These are phyloP conservation scores for Malus domestica DNA, from an alignment of 306 rosid species.

Conservation along the genomic window DNA sequence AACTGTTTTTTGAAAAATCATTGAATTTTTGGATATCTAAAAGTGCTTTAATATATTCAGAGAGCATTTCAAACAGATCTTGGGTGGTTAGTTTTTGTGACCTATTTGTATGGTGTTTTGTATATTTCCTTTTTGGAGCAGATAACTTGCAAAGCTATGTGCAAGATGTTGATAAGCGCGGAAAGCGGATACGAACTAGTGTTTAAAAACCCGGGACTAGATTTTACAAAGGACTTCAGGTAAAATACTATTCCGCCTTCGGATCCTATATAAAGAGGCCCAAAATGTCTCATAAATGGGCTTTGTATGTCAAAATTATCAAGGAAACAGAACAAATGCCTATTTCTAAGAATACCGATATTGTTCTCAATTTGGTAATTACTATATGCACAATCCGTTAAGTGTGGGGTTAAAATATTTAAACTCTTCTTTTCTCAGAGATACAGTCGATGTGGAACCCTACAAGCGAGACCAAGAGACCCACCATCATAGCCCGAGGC, in stretches of 20 bases:
- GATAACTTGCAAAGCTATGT: slow-evolving; percentile 78
- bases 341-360: too few relatives aligned
- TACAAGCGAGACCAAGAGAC: too few relatives aligned
- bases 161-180: slow-evolving; percentile 65
- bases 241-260: not conserved
- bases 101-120: not conserved
- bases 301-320: not conserved
- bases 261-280: not conserved
- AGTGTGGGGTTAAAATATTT: too few relatives aligned
- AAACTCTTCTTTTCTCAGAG: too few relatives aligned
- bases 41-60: not conserved
- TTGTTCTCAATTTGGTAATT: too few relatives aligned
- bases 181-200: slow-evolving; percentile 37
- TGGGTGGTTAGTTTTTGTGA: not conserved
- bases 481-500: too few relatives aligned
- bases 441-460: too few relatives aligned
- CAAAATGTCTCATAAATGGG: not conserved
- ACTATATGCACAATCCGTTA: too few relatives aligned
- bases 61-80: not conserved
- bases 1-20: not conserved
- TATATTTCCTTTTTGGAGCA: slow-evolving; percentile 14
- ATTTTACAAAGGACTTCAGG: slow-evolving; percentile 75
- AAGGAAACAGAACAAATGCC: too few relatives aligned
- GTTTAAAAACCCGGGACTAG: slow-evolving; percentile 55
- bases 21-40: not conserved